Conservation (phyloP, 2,329 filamentous ascomycete genomes). For the Phialophora chinensis region DNA sequence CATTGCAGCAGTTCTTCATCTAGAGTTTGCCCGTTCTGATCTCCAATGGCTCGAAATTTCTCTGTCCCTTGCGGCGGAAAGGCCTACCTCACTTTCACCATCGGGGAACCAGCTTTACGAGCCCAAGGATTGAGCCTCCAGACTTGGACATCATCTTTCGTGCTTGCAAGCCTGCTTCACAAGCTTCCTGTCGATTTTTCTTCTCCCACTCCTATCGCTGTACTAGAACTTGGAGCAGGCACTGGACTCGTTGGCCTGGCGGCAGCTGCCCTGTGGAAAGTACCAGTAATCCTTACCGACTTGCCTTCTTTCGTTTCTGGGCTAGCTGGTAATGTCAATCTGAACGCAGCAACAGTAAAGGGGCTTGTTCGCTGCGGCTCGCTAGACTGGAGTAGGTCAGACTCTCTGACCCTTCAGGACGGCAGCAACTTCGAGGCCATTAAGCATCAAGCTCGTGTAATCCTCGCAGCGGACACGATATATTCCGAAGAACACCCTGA, state of each 20-base stretch:
- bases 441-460: conserved; percentile 44
- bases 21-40: not conserved
- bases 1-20: not conserved
- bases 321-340: conserved; percentile 70
- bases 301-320: conserved; percentile 83
- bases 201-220: conserved; percentile 32
- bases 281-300: conserved; percentile 78
- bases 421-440: conserved; percentile 26
- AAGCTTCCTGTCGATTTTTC: conserved; percentile 38
- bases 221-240: conserved; percentile 84
- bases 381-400: conserved; percentile 49
- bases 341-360: conserved; percentile 68
- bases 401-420: conserved; percentile 32
- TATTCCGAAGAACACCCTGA: conserved; percentile 52
- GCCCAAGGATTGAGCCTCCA: conserved; percentile 88
- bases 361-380: conserved; percentile 75
- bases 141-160: conserved; percentile 91
- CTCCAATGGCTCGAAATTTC: conserved; percentile 63
- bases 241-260: conserved; percentile 88
- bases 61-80: conserved; percentile 56
- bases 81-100: conserved; percentile 66
- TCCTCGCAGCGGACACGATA: conserved; percentile 52
- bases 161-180: conserved; percentile 75
- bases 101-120: conserved; percentile 84
- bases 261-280: conserved; percentile 72